Evolutionary conservation across 495 filamentous ascomycete genomes (phyloP).

Genomic region (Podospora pseudocomata): DNA sequence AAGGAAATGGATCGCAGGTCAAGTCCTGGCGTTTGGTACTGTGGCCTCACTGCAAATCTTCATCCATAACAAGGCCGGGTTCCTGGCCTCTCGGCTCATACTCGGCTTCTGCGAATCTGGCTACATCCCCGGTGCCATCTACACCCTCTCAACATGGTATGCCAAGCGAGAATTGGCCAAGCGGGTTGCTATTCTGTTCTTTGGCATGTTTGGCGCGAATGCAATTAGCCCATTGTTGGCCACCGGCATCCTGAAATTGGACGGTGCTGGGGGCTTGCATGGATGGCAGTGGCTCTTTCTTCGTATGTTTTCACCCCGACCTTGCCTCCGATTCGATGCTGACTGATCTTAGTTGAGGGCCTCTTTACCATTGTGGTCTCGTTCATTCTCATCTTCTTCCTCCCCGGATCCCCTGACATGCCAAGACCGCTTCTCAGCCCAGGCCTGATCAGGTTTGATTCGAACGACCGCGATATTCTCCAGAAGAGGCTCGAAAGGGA

Average conservation of each 20-base stretch:
- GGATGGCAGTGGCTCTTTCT: constrained; percentile 59
- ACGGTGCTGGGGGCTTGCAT: constrained; percentile 37
- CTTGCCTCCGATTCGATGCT: not conserved
- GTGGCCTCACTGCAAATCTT: constrained; percentile 52
- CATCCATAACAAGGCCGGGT: constrained; percentile 32
- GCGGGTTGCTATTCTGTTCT: constrained; percentile 50
- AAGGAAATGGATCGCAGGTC: constrained; percentile 47
- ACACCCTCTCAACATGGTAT: constrained; percentile 30
- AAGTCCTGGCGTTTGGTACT: constrained; percentile 49
- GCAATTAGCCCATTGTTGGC: constrained; percentile 48
- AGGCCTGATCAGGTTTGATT: constrained; percentile 27
- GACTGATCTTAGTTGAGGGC: constrained; percentile 42
- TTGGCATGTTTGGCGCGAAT: constrained; percentile 39
- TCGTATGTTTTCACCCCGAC: constrained; percentile 25
- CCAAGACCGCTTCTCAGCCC: constrained; percentile 38
- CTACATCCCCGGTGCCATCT: constrained; percentile 32
- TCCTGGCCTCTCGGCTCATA: constrained; percentile 38
- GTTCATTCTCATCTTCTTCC: constrained; percentile 41
- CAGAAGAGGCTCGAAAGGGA: constrained; percentile 20
- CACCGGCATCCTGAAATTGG: constrained; percentile 45
- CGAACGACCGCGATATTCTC: constrained; percentile 16
- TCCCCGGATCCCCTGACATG: constrained; percentile 43
- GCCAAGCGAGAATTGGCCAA: constrained; percentile 30
- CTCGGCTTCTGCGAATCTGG: constrained; percentile 44
- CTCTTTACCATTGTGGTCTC: constrained; percentile 49